Percentiles rank a stretch among this genome's conserved stretches.
Conservation (phyloP, 1,284 basidiomycete genomes). For the Microbotryomycetes sp. region DNA sequence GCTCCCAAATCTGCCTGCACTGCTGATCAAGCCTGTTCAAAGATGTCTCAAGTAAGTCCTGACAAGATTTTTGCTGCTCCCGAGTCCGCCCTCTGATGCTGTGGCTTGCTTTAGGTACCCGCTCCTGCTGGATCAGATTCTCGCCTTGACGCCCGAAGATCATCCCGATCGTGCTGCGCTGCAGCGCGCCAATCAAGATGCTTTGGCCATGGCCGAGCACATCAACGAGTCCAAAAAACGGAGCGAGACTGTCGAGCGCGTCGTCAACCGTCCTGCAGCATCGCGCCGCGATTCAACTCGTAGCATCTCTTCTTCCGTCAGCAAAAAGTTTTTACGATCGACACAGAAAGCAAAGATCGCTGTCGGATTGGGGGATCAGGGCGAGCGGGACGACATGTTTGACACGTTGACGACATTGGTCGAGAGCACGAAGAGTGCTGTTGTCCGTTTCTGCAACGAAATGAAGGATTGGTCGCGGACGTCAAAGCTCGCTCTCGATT, state of each 20-base stretch:
- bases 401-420: conserved; percentile 28
- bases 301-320: conserved; percentile 7
- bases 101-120: conserved; percentile 37
- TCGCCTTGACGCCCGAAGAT: conserved; percentile 36
- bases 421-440: conserved; percentile 18
- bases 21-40: conserved; percentile 45
- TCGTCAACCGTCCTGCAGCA: conserved; percentile 24
- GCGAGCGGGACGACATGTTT: conserved; percentile 27
- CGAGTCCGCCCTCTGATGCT: not conserved
- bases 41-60: conserved; percentile 35
- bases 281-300: conserved; percentile 18
- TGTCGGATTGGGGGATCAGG: conserved; percentile 5
- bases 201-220: conserved; percentile 42
- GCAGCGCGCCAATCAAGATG: conserved; percentile 37
- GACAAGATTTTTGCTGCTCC: not conserved
- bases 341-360: conserved; percentile 30
- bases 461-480: conserved; percentile 30
- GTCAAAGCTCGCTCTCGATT: conserved; percentile 24
- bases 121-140: conserved; percentile 41
- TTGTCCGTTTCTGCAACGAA: conserved; percentile 27
- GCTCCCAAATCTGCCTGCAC: conserved; percentile 43
- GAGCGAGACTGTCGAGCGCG: conserved; percentile 39
- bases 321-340: conserved; percentile 32
- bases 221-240: conserved; percentile 45
- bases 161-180: conserved; percentile 39